Evolutionary conservation across 2,329 filamentous ascomycete genomes (phyloP), one percentile per base, ranked within the genome.

Genomic region (Beauveria varroae): DNA sequence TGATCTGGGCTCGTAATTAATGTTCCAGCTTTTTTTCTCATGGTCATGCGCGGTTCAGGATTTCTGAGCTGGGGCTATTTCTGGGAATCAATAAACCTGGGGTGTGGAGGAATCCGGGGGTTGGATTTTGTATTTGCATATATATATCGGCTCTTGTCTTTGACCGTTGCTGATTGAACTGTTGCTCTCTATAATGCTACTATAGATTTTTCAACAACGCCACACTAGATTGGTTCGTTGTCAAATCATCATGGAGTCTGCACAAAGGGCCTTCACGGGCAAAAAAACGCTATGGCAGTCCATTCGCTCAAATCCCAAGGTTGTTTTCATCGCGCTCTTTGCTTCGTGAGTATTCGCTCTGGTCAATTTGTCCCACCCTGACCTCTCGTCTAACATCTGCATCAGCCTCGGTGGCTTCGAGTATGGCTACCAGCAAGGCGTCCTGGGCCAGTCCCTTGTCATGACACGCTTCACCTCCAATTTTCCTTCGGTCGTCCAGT

Each of bases 361-460:
- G 12, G 3, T 44, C 22, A 28, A 3, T 8, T 2, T 24, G 1
- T 28, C 16, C 22, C 7, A 5, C 5, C 37, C 22, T 2, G 9
- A 14, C 6, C 6, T 26, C 51, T 18, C 41, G 12, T 14, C 34
- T 60, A 30, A 50, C 5, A 18, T 53, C 37, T 44, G 12, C 18
- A 18, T 37, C 43, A 80, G 78, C n/a, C 75, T 81, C 24, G 78
- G 79, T 62, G 79, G 79, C 24, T 78, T 81, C 52, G 76, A 79
- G 62, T 81, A 80, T 75, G 79, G 79, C 58, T 81, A 81, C 66
- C 79, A 83, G 62, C 81, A 83, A 65, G 81, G 80, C 55, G 79
- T 84, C 1, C 70, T 84, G 3, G 79, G 80, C 37, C 78, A 82
- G 65, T 79, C 79, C 14, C 72, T 83, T 3, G 79, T 81, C 65